Evolutionary conservation across 192 early-diverging fungal species (phyloP).

Genomic region (Lunasporangiospora selenospora): DNA sequence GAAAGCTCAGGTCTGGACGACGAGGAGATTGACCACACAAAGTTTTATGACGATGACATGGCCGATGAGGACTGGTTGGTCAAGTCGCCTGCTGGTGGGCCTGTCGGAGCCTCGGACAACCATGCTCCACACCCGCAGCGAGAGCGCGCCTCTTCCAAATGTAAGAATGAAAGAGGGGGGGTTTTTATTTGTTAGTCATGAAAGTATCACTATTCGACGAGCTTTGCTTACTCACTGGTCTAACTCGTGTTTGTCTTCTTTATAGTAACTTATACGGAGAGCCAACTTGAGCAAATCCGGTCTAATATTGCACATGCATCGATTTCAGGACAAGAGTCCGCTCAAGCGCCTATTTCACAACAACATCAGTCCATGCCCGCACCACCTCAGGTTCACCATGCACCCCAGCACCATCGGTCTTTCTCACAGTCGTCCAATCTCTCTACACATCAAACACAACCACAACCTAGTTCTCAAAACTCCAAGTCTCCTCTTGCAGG

Average conservation of each 20-base stretch:
- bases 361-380: background rate
- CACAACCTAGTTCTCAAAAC: slow-evolving; percentile 5
- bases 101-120: slow-evolving; percentile 12
- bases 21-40: slow-evolving; percentile 3
- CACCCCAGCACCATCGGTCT: slow-evolving; percentile 28
- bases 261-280: slow-evolving; percentile 18
- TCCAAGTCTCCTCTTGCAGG: slow-evolving; percentile 30
- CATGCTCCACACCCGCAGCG: slow-evolving; percentile 23
- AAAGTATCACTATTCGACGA: background rate
- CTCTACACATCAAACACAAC: slow-evolving; percentile 14
- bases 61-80: slow-evolving; percentile 38
- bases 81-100: slow-evolving; percentile 14
- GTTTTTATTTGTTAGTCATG: background rate
- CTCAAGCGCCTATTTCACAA: background rate
- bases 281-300: slow-evolving; percentile 24
- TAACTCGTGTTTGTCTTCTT: background rate
- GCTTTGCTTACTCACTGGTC: too few species aligned
- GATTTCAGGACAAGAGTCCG: slow-evolving; percentile 8
- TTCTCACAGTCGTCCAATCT: slow-evolving; percentile 35
- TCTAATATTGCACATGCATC: slow-evolving; percentile 7
- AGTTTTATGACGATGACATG: slow-evolving; percentile 27
- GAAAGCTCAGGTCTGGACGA: slow-evolving; percentile 20
- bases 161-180: background rate
- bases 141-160: slow-evolving; percentile 15
- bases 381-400: slow-evolving; percentile 1